Base-by-base conservation (phyloP, 1,284 basidiomycete species). In the Austroboletus niveus region DNA sequence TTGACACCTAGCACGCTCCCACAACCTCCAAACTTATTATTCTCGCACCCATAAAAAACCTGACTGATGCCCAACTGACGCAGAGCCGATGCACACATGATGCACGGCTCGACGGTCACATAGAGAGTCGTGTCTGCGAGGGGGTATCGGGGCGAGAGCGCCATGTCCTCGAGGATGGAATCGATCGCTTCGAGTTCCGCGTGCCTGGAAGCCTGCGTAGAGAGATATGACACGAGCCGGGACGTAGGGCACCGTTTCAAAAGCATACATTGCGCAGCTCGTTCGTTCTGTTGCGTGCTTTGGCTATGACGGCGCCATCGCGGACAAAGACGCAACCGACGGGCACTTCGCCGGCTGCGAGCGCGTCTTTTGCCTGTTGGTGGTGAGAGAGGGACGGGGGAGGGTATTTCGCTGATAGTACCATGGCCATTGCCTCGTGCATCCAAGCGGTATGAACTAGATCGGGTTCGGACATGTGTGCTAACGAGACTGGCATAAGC, bases 181-280 rank as follows among this genome's bases (percentile, higher is more conserved):
- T 97, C 94, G 60, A 99, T 95, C 1, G 97, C 96, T 70, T 98
- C 97, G 17, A 99, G 85, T 71, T 99, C 97, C 40, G 97, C 96
- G 66, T 99, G 97, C 48, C 96, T 81, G 5, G 96, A 99, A 0
- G 94, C 95, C 94, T 97, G 45, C 35, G 49, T n/a, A 45, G 45
- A 45, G 20, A 8, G 17, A 15, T 15, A 17, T n/a, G 55, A 15
- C 3, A 11, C 39, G 31, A 46, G 41, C 22, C 29, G 8, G 24
- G 31, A 47, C 10, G n/a, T 17, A 40, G 40, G 53, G 24, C 12
- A 15, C 14, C 6, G 40, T 24, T 24, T 42, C n/a, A 11, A 24
- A 32, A 11, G 65, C 79, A 55, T 69, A 94, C 94, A 72, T 98
- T 97, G 47, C 87, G 78, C 56, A 93, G 85, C 72, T 98, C 89